Conservation (phyloP, 352 stramenopile species). For the Phytophthora quininea region DNA sequence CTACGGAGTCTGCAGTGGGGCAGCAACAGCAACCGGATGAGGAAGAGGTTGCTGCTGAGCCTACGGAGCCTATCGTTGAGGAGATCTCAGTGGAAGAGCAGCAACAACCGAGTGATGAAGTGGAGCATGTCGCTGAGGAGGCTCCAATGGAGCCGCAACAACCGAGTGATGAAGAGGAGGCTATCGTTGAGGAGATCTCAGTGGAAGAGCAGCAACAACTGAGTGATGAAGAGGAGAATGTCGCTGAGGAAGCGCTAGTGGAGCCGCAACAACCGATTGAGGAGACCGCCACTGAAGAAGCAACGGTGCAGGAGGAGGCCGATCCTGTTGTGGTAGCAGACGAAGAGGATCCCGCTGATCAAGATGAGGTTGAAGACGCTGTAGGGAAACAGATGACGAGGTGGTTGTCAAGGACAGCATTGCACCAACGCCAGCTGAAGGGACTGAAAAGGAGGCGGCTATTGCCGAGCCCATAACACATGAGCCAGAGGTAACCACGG, state of each 20-base stretch:
- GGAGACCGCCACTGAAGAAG: neutral
- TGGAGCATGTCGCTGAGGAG: slow-evolving; percentile 12
- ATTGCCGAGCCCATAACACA: neutral
- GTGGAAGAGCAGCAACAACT: neutral
- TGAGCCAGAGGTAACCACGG: neutral
- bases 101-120: slow-evolving; percentile 5
- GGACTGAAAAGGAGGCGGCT: slow-evolving; percentile 3
- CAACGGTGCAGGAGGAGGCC: no score
- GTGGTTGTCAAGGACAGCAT: no score
- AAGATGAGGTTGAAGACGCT: no score
- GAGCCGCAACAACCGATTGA: no score
- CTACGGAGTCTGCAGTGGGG: slow-evolving; percentile 6
- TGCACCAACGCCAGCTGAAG: no score
- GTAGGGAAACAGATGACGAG: no score
- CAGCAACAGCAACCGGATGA: slow-evolving; percentile 5
- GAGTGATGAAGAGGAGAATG: neutral
- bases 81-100: slow-evolving; percentile 1
- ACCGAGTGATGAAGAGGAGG: neutral
- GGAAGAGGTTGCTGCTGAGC: slow-evolving; percentile 17
- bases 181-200: neutral
- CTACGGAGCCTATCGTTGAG: slow-evolving; percentile 4
- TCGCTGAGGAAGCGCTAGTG: neutral
- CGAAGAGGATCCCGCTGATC: no score
- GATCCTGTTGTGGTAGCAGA: no score
- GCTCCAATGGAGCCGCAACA: slow-evolving; percentile 3